A percentile compares a stretch with the other conserved stretches of the same genome.
Evolutionary conservation across 176 grass and related monocot species (phyloP).

Genomic region (Avena insularis): DNA sequence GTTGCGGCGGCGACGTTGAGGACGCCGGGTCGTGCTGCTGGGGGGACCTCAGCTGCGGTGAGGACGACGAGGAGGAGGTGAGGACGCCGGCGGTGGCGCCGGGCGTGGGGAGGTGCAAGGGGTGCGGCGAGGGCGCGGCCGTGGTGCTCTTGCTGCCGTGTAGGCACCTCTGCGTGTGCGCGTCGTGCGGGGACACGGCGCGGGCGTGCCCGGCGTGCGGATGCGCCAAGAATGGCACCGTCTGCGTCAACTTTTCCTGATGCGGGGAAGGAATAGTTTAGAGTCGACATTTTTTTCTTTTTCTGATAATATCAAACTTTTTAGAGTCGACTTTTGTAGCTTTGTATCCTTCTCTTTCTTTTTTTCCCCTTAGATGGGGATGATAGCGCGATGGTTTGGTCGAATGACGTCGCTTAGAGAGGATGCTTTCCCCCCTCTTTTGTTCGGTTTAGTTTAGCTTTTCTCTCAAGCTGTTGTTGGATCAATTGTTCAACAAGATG

Average conservation of each 20-base stretch:
- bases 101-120: constrained; percentile 22
- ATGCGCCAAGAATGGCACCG: constrained; percentile 55
- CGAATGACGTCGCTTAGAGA: constrained; percentile 24
- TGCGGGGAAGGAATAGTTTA: constrained; percentile 27
- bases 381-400: constrained; percentile 18
- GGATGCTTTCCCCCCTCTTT: not conserved
- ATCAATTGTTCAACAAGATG: constrained; percentile 26
- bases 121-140: constrained; percentile 51
- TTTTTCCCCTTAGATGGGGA: not conserved
- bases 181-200: constrained; percentile 53
- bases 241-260: constrained; percentile 83
- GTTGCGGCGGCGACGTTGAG: not conserved
- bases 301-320: not conserved
- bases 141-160: constrained; percentile 79
- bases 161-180: constrained; percentile 77
- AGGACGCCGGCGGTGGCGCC: not conserved
- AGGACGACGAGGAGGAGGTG: not conserved
- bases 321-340: constrained; percentile 6
- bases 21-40: constrained; percentile 79
- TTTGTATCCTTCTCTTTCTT: not conserved
- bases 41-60: constrained; percentile 37
- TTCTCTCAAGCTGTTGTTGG: not conserved
- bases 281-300: not conserved
- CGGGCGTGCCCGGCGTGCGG: constrained; percentile 71
- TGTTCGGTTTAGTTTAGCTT: constrained; percentile 20